phyloP scores from a whole-genome alignment of 2,329 filamentous ascomycete genomes.

The Fusarium verrucosum region DNA sequence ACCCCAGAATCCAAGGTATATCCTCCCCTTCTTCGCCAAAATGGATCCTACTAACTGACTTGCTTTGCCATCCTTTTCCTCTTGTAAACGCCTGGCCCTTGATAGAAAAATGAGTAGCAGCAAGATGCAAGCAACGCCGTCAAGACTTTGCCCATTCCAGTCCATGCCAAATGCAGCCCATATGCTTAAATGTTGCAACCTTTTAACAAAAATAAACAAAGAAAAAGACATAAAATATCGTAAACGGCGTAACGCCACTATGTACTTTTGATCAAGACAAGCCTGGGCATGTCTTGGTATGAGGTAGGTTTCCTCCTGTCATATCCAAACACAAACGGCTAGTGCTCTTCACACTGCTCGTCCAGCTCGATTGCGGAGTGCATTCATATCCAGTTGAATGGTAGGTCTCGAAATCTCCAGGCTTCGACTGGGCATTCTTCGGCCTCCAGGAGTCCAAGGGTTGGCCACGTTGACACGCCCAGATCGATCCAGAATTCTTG shows the following conservation, averaged over 20 bases:
- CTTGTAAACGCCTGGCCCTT: slow-evolving; percentile 39
- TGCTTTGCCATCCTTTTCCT: slow-evolving; percentile 23
- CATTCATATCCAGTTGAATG: slow-evolving; percentile 42
- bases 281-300: not conserved
- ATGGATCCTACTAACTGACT: slow-evolving; percentile 21
- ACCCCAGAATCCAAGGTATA: slow-evolving; percentile 35
- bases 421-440: slow-evolving; percentile 65
- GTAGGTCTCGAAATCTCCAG: slow-evolving; percentile 60
- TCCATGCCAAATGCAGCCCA: slow-evolving; percentile 32
- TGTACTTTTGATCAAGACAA: slow-evolving; percentile 2
- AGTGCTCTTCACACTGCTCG: slow-evolving; percentile 42
- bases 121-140: slow-evolving; percentile 34
- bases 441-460: slow-evolving; percentile 63
- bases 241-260: slow-evolving; percentile 20
- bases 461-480: slow-evolving; percentile 68
- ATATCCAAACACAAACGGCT: slow-evolving; percentile 33
- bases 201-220: slow-evolving; percentile 32
- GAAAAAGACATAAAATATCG: slow-evolving; percentile 29
- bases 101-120: slow-evolving; percentile 16
- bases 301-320: not conserved
- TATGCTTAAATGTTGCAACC: slow-evolving; percentile 31
- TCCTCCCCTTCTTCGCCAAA: slow-evolving; percentile 5
- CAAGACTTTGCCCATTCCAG: slow-evolving; percentile 25
- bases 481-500: slow-evolving; percentile 59
- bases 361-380: slow-evolving; percentile 39